A percentile compares a stretch with the other conserved stretches of the same genome.
These are phyloP conservation scores for Crassisporium funariophilum DNA, from an alignment of 768 basidiomycete genomes.

Conservation along the genomic window DNA sequence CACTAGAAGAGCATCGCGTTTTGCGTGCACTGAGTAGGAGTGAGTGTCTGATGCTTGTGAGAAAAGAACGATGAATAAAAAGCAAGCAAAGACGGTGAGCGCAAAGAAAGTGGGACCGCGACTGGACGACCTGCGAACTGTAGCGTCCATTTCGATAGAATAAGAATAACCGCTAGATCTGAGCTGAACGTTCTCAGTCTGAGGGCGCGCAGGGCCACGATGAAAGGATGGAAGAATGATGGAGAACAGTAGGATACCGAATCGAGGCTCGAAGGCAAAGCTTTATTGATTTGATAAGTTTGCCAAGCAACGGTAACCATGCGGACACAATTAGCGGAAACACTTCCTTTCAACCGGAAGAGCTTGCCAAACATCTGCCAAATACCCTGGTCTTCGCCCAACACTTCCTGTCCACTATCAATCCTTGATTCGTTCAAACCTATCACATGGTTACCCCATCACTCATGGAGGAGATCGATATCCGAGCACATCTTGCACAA, in stretches of 20 bases:
- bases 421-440: too few species aligned
- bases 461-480: not conserved
- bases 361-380: too few species aligned
- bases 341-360: not conserved
- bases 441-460: too few species aligned
- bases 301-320: not conserved
- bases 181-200: too few species aligned
- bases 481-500: conserved; percentile 12
- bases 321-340: not conserved
- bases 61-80: conserved; percentile 12
- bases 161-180: conserved; percentile 1
- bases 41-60: conserved; percentile 5
- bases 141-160: conserved; percentile 18
- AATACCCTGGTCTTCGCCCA: too few species aligned
- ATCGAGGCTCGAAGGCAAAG: too few species aligned
- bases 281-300: not conserved
- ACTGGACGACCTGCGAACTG: conserved; percentile 18
- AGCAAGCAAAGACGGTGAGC: conserved; percentile 17
- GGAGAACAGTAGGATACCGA: too few species aligned
- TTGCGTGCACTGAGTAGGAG: conserved; percentile 6
- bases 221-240: too few species aligned
- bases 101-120: conserved; percentile 17
- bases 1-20: conserved; percentile 7
- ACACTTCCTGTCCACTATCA: too few species aligned
- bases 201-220: too few species aligned